Evolutionary conservation across 192 early-diverging fungal species (phyloP).

Genomic region (Backusella circina): DNA sequence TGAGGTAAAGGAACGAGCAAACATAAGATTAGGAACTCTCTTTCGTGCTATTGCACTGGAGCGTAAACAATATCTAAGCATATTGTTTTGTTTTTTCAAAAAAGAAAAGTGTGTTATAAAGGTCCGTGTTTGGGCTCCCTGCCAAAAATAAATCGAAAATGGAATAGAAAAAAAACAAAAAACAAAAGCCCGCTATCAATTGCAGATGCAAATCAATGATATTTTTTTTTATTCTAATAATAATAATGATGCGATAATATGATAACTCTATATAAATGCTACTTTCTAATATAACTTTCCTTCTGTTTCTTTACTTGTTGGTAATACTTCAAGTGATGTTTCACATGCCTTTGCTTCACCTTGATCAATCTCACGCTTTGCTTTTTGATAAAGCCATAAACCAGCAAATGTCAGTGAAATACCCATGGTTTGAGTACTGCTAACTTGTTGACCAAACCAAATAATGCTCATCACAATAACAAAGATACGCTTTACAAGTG

Average conservation of each 20-base stretch:
- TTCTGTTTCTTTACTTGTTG: neutral
- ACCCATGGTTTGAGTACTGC: conserved; percentile 63
- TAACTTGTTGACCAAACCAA: conserved; percentile 78
- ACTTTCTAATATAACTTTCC: neutral
- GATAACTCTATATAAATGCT: neutral
- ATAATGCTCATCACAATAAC: conserved; percentile 82
- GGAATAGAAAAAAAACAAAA: neutral
- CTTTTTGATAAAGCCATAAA: conserved; percentile 82
- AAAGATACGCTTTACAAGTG: conserved; percentile 86
- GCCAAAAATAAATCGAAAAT: conserved; percentile 1
- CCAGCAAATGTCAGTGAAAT: conserved; percentile 80
- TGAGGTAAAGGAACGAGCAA: neutral
- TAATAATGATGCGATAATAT: neutral
- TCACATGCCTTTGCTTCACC: conserved; percentile 36
- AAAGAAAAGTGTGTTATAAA: neutral
- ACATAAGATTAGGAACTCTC: neutral
- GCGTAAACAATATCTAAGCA: neutral
- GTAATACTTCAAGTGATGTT: conserved; percentile 14
- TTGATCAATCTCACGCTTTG: conserved; percentile 61
- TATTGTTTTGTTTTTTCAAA: neutral
- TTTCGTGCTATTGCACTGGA: neutral
- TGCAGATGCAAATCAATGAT: neutral
- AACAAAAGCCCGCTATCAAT: neutral
- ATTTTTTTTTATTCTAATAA: neutral
- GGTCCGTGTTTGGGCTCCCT: conserved; percentile 2